Conservation (phyloP, 306 rosid genomes). For the Cercis canadensis region DNA sequence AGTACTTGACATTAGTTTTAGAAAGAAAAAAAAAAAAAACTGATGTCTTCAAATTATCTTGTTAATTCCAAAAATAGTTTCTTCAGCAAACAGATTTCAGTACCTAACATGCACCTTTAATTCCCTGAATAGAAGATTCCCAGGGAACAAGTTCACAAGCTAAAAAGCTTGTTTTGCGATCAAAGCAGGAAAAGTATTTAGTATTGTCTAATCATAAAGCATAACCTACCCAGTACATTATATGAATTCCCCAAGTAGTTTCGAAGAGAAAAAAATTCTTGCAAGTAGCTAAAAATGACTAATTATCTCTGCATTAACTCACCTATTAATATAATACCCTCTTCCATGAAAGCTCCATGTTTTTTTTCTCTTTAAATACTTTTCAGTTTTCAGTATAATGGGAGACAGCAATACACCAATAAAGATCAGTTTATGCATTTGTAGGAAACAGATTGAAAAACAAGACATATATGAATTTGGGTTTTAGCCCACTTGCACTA, state of each 20-base stretch:
- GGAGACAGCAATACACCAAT: constrained; percentile 15
- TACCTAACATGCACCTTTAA: not conserved
- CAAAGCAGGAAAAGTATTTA: not conserved
- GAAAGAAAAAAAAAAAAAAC: not conserved
- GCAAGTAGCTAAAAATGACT: too few relatives aligned
- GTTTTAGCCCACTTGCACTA: too few relatives aligned
- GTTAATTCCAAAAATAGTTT: not conserved
- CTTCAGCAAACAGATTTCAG: not conserved
- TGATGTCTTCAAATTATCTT: not conserved
- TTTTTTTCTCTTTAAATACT: not conserved
- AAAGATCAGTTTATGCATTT: not conserved
- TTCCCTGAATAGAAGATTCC: not conserved
- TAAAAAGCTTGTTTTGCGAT: constrained; percentile 2
- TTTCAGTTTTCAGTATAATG: constrained; percentile 20
- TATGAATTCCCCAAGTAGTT: too few relatives aligned
- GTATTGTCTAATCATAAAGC: constrained; percentile 1
- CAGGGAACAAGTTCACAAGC: not conserved
- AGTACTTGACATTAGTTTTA: not conserved
- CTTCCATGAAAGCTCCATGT: not conserved
- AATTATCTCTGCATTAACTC: too few relatives aligned
- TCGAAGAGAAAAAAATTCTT: too few relatives aligned
- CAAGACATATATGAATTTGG: too few relatives aligned
- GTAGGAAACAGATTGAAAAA: not conserved
- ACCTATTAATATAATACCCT: not conserved
- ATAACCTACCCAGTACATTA: not conserved